Evolutionary conservation across 495 filamentous ascomycete genomes (phyloP).

Genomic region (Elasticomyces elasticus): DNA sequence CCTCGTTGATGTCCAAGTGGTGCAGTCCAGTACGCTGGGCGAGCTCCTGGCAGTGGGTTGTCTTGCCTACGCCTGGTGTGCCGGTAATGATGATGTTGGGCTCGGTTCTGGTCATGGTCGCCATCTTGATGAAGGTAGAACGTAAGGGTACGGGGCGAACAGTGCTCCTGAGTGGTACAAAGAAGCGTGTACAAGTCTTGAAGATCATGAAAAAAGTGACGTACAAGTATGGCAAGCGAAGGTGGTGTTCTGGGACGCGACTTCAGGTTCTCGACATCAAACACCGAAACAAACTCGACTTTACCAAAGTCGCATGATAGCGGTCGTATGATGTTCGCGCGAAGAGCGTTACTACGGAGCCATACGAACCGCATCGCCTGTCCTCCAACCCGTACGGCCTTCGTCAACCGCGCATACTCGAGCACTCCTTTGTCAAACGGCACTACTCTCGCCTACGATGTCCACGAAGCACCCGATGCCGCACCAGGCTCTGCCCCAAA

Average conservation of each 20-base stretch:
- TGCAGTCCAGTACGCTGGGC: conserved; percentile 63
- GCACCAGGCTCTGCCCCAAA: conserved; percentile 30
- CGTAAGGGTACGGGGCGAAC: too few relatives aligned
- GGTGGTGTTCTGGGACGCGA: too few relatives aligned
- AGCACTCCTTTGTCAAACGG: conserved; percentile 14
- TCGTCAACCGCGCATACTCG: conserved; percentile 8
- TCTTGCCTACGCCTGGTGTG: conserved; percentile 93
- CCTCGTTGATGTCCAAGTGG: conserved; percentile 79
- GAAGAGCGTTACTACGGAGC: conserved; percentile 1
- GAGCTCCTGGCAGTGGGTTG: conserved; percentile 71
- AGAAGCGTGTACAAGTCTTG: neutral
- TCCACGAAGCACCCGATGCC: conserved; percentile 40
- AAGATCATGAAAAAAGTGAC: neutral
- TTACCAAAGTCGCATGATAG: too few relatives aligned
- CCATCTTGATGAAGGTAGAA: conserved; percentile 1
- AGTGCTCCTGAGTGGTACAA: neutral
- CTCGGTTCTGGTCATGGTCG: conserved; percentile 37
- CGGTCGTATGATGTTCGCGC: conserved; percentile 11
- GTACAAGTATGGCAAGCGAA: too few relatives aligned
- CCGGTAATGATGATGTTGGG: conserved; percentile 95
- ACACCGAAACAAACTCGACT: too few relatives aligned
- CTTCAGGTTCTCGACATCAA: too few relatives aligned
- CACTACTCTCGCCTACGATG: conserved; percentile 45
- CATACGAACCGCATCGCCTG: neutral
- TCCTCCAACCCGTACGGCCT: neutral